Base-by-base conservation (phyloP, 75 land plant species). In the Picea sitchensis region DNA sequence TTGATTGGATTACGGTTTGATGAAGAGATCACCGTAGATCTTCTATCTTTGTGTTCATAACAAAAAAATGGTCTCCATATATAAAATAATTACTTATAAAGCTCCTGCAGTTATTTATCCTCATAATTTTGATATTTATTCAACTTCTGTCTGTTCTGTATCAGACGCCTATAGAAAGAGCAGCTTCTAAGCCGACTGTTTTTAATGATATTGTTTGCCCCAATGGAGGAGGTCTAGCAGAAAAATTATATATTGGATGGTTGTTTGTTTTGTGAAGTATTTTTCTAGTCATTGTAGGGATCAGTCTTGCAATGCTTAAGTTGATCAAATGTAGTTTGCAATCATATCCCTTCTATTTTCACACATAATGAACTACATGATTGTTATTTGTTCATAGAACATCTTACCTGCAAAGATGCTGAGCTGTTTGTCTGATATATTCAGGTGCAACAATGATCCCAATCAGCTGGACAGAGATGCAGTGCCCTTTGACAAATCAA, bases 381-480 rank as follows among this genome's bases (percentile, higher is more conserved):
- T n/a, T 8, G 15, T 41, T 69, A 32, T 69, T 69, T 38, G 11
- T 41, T 36, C 47, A 14, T 38, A 8, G 72, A 68, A 68, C n/a
- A 17, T 69, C 73, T 14, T 69, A 5, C 47, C 73, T 69, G 44
- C 17, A 41, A 69, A 44, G 13, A 3, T 71, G n/a, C 26, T 44
- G 36, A 71, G 21, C 26, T 38, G 2, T 38, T 71, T 67, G 23
- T 81, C 59, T 21, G 41, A 1, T 17, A 67, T 38, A 32, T 73
- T 76, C 38, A 96, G 99, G 99, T 77, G 95, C 81, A 80, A 79
- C 88, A 6, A 96, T 96, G 99, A 89, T 95, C 62, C 94, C 99
- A 3, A 86, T 96, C 59, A 91, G 96, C 81, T 95, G 98, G 95
- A 94, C 93, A 59, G 98, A 96, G 76, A 96, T 96, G 99, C 95